A percentile compares a stretch with the other conserved stretches of the same genome.
These are phyloP conservation scores for Gentiana macrophylla DNA, from an alignment of 257 asterid genomes.

Conservation along the genomic window DNA sequence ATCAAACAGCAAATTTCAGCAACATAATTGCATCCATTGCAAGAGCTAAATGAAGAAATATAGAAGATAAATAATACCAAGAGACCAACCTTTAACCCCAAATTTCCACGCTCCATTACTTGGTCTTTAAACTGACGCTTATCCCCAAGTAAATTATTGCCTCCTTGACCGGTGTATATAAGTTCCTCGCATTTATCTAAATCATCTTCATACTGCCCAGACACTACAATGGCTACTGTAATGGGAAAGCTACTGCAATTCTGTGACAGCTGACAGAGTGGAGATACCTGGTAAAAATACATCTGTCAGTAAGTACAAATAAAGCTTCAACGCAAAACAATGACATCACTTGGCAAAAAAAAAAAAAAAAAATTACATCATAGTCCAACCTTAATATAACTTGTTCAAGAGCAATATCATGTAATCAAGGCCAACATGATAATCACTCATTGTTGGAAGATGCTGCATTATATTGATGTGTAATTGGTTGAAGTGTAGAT, in stretches of 20 bases:
- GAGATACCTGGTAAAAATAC: neutral
- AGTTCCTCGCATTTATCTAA: slow-evolving; percentile 65
- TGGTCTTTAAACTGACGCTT: slow-evolving; percentile 67
- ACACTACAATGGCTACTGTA: slow-evolving; percentile 60
- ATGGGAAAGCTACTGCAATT: slow-evolving; percentile 38
- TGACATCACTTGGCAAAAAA: neutral
- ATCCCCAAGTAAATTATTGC: slow-evolving; percentile 64
- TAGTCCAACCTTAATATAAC: too few relatives aligned
- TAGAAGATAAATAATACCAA: slow-evolving; percentile 6
- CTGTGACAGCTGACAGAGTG: slow-evolving; percentile 25
- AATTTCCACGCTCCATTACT: slow-evolving; percentile 55
- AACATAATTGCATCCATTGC: neutral
- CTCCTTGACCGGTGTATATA: slow-evolving; percentile 93
- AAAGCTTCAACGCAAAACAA: neutral
- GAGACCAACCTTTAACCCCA: slow-evolving; percentile 59
- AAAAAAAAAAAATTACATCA: too few relatives aligned
- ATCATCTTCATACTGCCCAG: slow-evolving; percentile 94
- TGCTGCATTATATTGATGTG: too few relatives aligned
- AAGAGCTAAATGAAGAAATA: neutral
- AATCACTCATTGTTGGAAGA: too few relatives aligned
- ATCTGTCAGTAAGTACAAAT: neutral
- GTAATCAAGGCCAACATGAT: too few relatives aligned
- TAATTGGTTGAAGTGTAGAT: too few relatives aligned
- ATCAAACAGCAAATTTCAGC: too few relatives aligned
- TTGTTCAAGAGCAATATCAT: too few relatives aligned